Evolutionary conservation across 768 basidiomycete genomes (phyloP), one percentile per base, ranked within the genome.

Genomic region (Termitomyces sp.): DNA sequence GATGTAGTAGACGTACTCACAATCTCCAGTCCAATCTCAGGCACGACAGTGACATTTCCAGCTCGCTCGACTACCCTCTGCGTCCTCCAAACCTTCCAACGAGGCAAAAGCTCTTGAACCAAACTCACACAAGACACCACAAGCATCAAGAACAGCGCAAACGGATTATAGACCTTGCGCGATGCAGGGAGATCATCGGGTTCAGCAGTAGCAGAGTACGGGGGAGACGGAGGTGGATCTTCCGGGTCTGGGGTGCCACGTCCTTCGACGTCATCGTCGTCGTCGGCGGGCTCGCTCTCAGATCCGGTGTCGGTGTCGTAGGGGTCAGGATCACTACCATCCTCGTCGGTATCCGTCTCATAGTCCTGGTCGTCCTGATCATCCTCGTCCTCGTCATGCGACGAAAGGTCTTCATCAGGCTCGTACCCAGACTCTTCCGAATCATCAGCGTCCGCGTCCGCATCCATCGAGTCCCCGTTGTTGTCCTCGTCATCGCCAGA

Each of bases 371-470:
- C 49, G 7, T 50, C 16, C 2, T 32, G 18, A 1, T 18, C 32
- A 9, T 33, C 46, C 13, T 48, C 46, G 3, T 84, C 68, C 11
- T 84, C 63, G 7, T 24, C 24, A 16, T 38, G 4, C 7, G 24
- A 48, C 24, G 46, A 16, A 46, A 12, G n/a, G 11, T 46, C 45
- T 13, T 48, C 46, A 8, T 50, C 49, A n/a, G 32, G 11, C 49
- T 33, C 28, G 9, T 32, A 49, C 7, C 28, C 48, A 16, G 48
- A 49, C 15, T 32, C 24, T 0, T 49, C 28, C 3, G 24, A 24
- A 16, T 50, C 28, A 15, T 11, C 0, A n/a, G n/a, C n/a, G n/a
- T n/a, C n/a, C n/a, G n/a, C n/a, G n/a, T n/a, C n/a, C n/a, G n/a
- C n/a, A n/a, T n/a, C n/a, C n/a, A n/a, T n/a, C n/a, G n/a, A n/a